Evolutionary conservation across 352 stramenopile species (phyloP).

Genomic region (Halophytophthora batemanensis): DNA sequence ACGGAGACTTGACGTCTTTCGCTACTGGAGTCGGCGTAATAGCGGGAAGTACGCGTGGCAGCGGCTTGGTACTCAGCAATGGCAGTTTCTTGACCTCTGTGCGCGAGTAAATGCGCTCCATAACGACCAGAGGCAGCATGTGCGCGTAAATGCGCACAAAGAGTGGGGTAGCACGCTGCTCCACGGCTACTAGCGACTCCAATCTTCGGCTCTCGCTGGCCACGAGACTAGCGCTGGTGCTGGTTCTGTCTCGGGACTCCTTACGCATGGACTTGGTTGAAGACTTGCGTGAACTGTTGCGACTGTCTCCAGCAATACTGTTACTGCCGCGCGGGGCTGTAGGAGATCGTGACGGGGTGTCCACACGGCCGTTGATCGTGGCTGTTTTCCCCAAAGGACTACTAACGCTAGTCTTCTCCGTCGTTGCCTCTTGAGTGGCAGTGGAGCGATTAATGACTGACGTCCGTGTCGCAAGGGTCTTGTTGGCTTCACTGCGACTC

Average conservation of each 20-base stretch:
- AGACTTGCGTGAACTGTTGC: slow-evolving; percentile 11
- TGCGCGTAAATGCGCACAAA: slow-evolving; percentile 60
- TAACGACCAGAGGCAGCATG: slow-evolving; percentile 41
- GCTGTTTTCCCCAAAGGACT: slow-evolving; percentile 6
- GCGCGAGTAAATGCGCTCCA: slow-evolving; percentile 48
- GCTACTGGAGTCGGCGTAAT: slow-evolving; percentile 6
- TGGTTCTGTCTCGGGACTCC: slow-evolving; percentile 9
- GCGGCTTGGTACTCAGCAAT: slow-evolving; percentile 25
- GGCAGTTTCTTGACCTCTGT: slow-evolving; percentile 32
- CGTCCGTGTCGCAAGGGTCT: slow-evolving; percentile 11
- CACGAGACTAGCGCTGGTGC: slow-evolving; percentile 3
- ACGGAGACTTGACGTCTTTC: slow-evolving; percentile 13
- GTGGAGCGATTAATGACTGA: slow-evolving; percentile 65
- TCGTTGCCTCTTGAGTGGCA: slow-evolving; percentile 51
- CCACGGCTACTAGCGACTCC: slow-evolving; percentile 10
- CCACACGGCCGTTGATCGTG: background rate
- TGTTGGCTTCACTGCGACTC: slow-evolving; percentile 1
- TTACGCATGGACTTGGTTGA: slow-evolving; percentile 16
- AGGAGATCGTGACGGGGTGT: slow-evolving; percentile 1
- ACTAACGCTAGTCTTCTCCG: slow-evolving; percentile 18
- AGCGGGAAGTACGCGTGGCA: background rate
- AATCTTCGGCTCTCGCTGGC: slow-evolving; percentile 22
- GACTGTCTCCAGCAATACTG: background rate
- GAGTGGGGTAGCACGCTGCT: slow-evolving; percentile 21
- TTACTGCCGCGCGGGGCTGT: slow-evolving; percentile 13